Base-by-base conservation (phyloP, 2,329 filamentous ascomycete genomes). In the Fusarium pilosicola region DNA sequence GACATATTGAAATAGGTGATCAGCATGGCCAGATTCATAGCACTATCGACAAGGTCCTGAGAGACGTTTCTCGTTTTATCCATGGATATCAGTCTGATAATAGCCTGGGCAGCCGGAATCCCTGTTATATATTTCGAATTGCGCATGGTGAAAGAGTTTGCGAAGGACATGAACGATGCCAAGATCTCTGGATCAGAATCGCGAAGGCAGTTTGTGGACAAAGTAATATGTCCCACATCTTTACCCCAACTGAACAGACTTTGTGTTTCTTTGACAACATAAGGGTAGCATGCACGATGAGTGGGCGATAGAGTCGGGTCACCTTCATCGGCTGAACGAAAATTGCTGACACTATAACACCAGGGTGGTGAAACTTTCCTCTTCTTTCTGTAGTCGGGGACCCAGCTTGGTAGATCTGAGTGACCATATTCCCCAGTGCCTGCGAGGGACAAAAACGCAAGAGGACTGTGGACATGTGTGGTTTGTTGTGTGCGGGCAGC, bases 21-120 rank as follows among this genome's bases (percentile, higher is more conserved):
- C 30, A 67, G 22, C 63, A 68, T 24, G 7, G 63, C 36, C 20
- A 68, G 26, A 38, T 68, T 55, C 46, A 68, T 54, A 54, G 46
- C 48, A 28, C 18, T 44, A 9, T 54, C 46, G 56, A 49, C 24
- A 32, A 68, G 36, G 4, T 34, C 55, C 22, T 45, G 55, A 36
- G 41, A 48, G 22, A 41, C 26, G 9, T 9, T 15, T 34, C 38
- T 34, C 20, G 26, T 39, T 39, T 32, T 32, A 28, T 55, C 30
- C 22, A 54, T 26, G 12, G 22, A 41, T 20, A 68, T 12, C 15
- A 68, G 41, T 11, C 30, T 51, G 30, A 68, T 32, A 18, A 62
- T 28, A 28, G 65, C 46, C 30, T 68, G 46, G n/a, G 46, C 54
- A 44, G 55, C 55, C 30, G 41, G 30, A n/a, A 54, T 48, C 12